Conservation (phyloP, 2,329 filamentous ascomycete genomes). For the Clonostachys chloroleuca region DNA sequence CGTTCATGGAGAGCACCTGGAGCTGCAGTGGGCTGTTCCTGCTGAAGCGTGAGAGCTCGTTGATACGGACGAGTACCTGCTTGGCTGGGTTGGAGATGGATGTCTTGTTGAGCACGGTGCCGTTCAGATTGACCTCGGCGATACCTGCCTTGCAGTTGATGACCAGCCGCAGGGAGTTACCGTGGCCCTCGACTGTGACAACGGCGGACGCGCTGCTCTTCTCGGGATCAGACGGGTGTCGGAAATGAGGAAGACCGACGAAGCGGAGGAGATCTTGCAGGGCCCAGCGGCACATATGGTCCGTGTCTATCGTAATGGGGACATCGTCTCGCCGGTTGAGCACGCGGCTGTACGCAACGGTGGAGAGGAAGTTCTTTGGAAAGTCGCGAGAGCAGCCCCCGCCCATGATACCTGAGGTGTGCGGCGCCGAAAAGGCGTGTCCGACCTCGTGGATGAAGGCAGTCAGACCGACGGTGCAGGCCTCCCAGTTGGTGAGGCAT, state of each 20-base stretch:
- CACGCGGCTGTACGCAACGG: constrained; percentile 13
- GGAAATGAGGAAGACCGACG: constrained; percentile 66
- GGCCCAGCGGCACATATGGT: constrained; percentile 65
- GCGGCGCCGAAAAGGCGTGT: constrained; percentile 65
- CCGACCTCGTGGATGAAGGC: constrained; percentile 70
- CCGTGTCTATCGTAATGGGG: constrained; percentile 14
- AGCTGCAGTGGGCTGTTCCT: constrained; percentile 18
- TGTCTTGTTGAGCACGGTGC: neutral
- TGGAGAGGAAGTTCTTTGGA: constrained; percentile 32
- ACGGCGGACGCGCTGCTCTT: too few species aligned
- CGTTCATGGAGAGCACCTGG: constrained; percentile 31
- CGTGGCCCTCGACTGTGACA: constrained; percentile 9
- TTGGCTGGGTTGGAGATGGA: constrained; percentile 4
- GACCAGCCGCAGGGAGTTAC: constrained; percentile 8
- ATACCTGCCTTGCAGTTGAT: constrained; percentile 12
- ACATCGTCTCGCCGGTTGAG: too few species aligned
- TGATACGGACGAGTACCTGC: constrained; percentile 5
- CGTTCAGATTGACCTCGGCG: constrained; percentile 8
- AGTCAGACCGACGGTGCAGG: constrained; percentile 53
- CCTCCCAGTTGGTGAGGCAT: constrained; percentile 35
- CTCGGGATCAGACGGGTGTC: constrained; percentile 51
- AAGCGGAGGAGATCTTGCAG: constrained; percentile 64
- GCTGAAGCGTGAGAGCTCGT: constrained; percentile 22
- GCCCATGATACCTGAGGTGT: constrained; percentile 64
- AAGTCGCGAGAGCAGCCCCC: constrained; percentile 34